Percentiles rank a stretch among this genome's conserved stretches.
Evolutionary conservation across 139 green algal species (phyloP).

Genomic region (Diplosphaera chodatii): DNA sequence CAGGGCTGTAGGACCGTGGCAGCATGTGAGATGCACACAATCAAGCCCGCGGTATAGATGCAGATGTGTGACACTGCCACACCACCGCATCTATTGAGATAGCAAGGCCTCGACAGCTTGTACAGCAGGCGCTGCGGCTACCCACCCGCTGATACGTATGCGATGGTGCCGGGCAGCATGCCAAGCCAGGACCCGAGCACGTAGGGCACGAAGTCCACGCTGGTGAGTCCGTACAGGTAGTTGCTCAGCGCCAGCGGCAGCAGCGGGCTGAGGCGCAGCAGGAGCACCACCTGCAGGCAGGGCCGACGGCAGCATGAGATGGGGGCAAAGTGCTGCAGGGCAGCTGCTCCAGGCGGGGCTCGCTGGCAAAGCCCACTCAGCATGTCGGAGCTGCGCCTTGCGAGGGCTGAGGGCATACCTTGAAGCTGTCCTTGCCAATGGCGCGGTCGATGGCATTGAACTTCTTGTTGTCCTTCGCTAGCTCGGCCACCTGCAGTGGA

Average conservation of each 20-base stretch:
- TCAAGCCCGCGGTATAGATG: no score
- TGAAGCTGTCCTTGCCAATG: conserved; percentile 83
- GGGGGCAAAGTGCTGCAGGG: not conserved
- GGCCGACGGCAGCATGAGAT: no score
- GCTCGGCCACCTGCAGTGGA: conserved; percentile 14
- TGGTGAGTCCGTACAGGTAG: conserved; percentile 88
- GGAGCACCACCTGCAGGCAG: conserved; percentile 54
- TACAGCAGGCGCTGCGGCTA: conserved; percentile 5
- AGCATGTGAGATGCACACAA: no score
- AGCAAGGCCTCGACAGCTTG: no score
- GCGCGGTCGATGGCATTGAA: conserved; percentile 86
- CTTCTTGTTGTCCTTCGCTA: conserved; percentile 45
- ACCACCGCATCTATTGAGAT: no score
- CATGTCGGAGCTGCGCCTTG: no score
- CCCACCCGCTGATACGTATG: conserved; percentile 67
- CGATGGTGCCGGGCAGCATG: conserved; percentile 91
- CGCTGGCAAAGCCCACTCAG: no score
- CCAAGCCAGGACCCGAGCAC: conserved; percentile 75
- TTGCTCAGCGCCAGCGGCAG: conserved; percentile 87
- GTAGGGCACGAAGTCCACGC: conserved; percentile 76
- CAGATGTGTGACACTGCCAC: no score
- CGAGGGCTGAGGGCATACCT: no score
- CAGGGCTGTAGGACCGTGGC: no score
- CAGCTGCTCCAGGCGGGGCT: no score
- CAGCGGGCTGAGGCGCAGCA: conserved; percentile 87